Base-by-base conservation (phyloP, 139 green algal genomes). In the Raphidocelis subcapitata region DNA sequence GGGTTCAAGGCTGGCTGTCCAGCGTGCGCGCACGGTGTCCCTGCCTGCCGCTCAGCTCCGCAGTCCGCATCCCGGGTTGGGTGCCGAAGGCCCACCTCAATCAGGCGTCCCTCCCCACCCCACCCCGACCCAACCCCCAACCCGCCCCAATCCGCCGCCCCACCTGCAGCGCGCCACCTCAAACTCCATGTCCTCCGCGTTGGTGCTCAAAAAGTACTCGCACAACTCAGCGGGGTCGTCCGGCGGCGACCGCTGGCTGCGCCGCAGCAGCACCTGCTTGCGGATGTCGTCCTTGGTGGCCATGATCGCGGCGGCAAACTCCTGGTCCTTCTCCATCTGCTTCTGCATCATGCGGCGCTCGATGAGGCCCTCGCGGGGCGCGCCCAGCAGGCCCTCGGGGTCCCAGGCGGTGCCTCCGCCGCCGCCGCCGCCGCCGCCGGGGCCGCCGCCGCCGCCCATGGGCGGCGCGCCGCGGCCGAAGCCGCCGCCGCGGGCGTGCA, bases 131-230 rank as follows among this genome's bases (percentile, higher is more conserved):
- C 41, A 8, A 49, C 8, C 28, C n/a, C 14, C 55, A 62, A 10
- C 26, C 10, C 55, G 8, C 5, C 8, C 10, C 14, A 12, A 20
- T 64, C 29, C 31, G 12, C 8, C 8, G 8, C 14, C 33, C 33
- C 62, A 69, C 24, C 84, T 71, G 80, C 86, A 94, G 2, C 89
- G 80, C 5, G 91, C 88, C 16, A 94, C 77, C 81, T 98, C 93
- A 77, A 81, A 97, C 71, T 95, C 81, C 87, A 98, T 94, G 35
- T 98, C 93, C 32, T 89, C 79, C 3, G 84, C 79, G 60, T 94
- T 80, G 29, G 93, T 97, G 56, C 92, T 85, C 21, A 98, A 65
- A 21, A 98, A 90, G 69, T 86, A 97, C 69, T 98, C 88, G 0
- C 95, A 75, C 2, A 96, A 76, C 51, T 88, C 83, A 12, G 79